Base-by-base conservation (phyloP, 2,329 filamentous ascomycete species). In the Colletotrichum endophyticum region DNA sequence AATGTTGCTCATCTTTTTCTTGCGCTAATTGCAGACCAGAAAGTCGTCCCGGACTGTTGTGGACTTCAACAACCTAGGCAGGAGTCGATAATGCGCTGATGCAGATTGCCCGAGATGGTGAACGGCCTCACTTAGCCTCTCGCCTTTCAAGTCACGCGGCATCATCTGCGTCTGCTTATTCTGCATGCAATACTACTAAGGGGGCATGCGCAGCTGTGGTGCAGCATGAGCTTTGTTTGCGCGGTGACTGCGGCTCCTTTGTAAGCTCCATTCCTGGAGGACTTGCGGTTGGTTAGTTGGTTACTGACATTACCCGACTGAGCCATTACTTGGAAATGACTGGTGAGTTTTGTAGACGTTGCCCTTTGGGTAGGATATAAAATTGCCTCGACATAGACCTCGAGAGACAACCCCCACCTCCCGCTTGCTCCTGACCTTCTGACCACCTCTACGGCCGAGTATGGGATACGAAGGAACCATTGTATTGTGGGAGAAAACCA, bases 321-420 rank as follows among this genome's bases (percentile, higher is more conserved):
- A 12, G 0, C n/a, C 0, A 49, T 11, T 12, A 1, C 44, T 13
- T 2, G 44, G n/a, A 13, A 22, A 49, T 22, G 3, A 2, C 2
- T 2, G 11, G 1, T 22, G 44, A 7, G 2, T 44, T 44, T 44
- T 44, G 5, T 49, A 49, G 9, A 12, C 0, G 11, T 49, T 49
- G n/a, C 6, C 2, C 19, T 22, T n/a, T 22, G 2, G 6, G 3
- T 49, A 4, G 6, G 6, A 0, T 7, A 1, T 49, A 2, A n/a
- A 13, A 22, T 11, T 49, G 22, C 44, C 44, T 49, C 39, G 1
- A 1, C 8, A 9, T 6, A 44, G 36, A 13, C 32, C 27, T 27
- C 5, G 27, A 27, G 27, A 27, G 5, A 9, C 4, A 34, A 30
- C 30, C 30, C 30, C 8, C 30, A 3, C 15, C 13, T 15, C 2